A percentile compares a stretch with the other conserved stretches of the same genome.
phyloP scores from a whole-genome alignment of 768 basidiomycete genomes.

The Tricholoma sp. region DNA sequence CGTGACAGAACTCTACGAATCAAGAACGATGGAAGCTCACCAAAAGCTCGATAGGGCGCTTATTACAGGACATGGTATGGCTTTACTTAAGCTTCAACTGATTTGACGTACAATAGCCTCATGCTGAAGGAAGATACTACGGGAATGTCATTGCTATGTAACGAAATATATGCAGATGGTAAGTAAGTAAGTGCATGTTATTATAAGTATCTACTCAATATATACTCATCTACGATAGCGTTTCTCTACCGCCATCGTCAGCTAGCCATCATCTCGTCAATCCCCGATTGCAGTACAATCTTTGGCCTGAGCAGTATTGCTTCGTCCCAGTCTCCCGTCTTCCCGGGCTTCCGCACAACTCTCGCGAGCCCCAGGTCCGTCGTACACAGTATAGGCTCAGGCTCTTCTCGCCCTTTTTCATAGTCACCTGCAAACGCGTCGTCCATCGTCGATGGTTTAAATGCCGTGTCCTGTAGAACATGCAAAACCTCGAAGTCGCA shows the following conservation, averaged over 20 bases:
- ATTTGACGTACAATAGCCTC: too few species aligned
- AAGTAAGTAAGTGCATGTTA: background rate
- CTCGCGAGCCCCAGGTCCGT: slow-evolving; percentile 49
- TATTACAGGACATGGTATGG: too few species aligned
- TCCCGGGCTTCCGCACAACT: slow-evolving; percentile 34
- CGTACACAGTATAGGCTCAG: slow-evolving; percentile 45
- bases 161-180: too few species aligned
- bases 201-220: background rate
- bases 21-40: too few species aligned
- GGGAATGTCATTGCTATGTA: too few species aligned
- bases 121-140: too few species aligned
- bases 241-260: background rate
- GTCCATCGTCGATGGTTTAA: slow-evolving; percentile 40
- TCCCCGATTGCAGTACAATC: slow-evolving; percentile 43
- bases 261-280: slow-evolving; percentile 25
- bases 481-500: slow-evolving; percentile 52
- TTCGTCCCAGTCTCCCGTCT: slow-evolving; percentile 42
- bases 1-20: too few species aligned
- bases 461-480: slow-evolving; percentile 35
- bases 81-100: too few species aligned
- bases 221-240: background rate
- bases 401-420: slow-evolving; percentile 12
- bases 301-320: slow-evolving; percentile 47
- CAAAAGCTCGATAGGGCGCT: too few species aligned
- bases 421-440: slow-evolving; percentile 29